These are phyloP conservation scores for Colletotrichum incanum DNA, from an alignment of 2,329 filamentous ascomycete genomes.

Conservation along the genomic window DNA sequence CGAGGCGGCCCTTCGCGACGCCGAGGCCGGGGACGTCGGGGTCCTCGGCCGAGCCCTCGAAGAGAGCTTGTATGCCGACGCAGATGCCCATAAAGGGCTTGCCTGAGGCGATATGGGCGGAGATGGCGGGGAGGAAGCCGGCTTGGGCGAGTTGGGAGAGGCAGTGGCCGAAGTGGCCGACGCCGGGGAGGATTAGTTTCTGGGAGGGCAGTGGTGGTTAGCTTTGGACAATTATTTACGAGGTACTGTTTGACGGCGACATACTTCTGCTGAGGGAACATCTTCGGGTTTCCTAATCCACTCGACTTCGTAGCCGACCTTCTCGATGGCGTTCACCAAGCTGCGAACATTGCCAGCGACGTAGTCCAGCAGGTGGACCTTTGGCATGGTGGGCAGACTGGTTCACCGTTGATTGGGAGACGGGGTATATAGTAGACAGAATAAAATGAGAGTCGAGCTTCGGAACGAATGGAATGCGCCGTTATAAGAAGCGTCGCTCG, in stretches of 20 bases:
- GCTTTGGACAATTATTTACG: background rate
- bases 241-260: constrained; percentile 43
- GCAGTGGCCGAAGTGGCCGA: constrained; percentile 98
- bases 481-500: constrained; percentile 5
- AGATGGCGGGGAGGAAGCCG: constrained; percentile 87
- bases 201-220: constrained; percentile 54
- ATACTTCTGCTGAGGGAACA: constrained; percentile 86
- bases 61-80: constrained; percentile 92
- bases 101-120: constrained; percentile 86
- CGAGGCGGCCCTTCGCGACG: constrained; percentile 79
- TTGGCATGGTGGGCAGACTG: constrained; percentile 73
- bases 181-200: constrained; percentile 95
- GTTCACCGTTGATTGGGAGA: background rate
- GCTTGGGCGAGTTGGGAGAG: constrained; percentile 86
- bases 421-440: background rate
- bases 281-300: constrained; percentile 92
- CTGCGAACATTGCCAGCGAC: constrained; percentile 97
- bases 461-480: constrained; percentile 27
- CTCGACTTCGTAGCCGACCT: constrained; percentile 91
- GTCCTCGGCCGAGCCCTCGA: constrained; percentile 88
- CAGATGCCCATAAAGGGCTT: constrained; percentile 99
- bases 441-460: background rate
- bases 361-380: constrained; percentile 86
- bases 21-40: constrained; percentile 80
- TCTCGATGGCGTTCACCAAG: constrained; percentile 97